phyloP scores from a whole-genome alignment of 352 stramenopile species.

The Hyaloperonospora brassicae region DNA sequence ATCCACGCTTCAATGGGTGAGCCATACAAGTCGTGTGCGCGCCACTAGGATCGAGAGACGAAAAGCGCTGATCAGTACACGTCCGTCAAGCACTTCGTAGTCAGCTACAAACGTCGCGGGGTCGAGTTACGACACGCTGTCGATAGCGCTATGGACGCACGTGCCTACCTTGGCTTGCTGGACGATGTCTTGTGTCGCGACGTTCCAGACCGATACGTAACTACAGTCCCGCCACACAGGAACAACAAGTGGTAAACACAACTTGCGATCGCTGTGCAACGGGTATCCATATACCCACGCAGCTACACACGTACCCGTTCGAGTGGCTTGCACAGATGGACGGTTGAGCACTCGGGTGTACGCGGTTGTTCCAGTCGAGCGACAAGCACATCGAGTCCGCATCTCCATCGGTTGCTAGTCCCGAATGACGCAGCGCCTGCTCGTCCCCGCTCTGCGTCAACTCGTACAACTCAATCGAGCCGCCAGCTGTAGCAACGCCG shows the following conservation, averaged over 20 bases:
- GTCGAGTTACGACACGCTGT: no score
- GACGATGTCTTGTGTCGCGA: slow-evolving; percentile 26
- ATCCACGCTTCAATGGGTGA: slow-evolving; percentile 81
- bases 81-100: no score
- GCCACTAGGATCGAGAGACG: slow-evolving; percentile 35
- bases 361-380: slow-evolving; percentile 79
- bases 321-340: slow-evolving; percentile 75
- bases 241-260: slow-evolving; percentile 8
- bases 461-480: slow-evolving; percentile 59
- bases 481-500: slow-evolving; percentile 50
- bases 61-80: slow-evolving; percentile 8
- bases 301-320: slow-evolving; percentile 45
- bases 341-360: slow-evolving; percentile 35
- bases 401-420: slow-evolving; percentile 28
- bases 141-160: no score
- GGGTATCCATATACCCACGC: background rate
- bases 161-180: slow-evolving; percentile 34
- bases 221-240: slow-evolving; percentile 13
- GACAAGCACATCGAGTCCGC: slow-evolving; percentile 68
- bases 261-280: slow-evolving; percentile 8
- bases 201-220: slow-evolving; percentile 48
- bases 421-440: slow-evolving; percentile 28
- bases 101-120: no score
- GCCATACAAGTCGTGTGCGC: slow-evolving; percentile 63
- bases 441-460: slow-evolving; percentile 14